Percentiles rank a stretch among this genome's conserved stretches.
Conservation (phyloP, 2,329 filamentous ascomycete species). For the Akanthomyces uredinophilus region DNA sequence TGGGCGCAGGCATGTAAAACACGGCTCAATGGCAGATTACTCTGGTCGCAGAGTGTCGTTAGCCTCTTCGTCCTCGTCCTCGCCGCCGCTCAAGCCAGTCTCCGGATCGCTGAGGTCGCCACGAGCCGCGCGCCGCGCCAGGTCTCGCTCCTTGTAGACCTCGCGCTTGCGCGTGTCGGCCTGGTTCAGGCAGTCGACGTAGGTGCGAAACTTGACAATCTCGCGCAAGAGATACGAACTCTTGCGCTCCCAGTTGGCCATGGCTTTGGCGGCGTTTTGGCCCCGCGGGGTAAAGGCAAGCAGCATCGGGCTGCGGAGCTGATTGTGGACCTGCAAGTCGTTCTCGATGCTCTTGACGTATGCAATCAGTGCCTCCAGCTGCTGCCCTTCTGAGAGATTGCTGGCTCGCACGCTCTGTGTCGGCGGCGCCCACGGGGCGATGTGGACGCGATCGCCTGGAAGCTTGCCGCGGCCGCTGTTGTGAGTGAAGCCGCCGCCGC, state of each 20-base stretch:
- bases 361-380: slow-evolving; percentile 65
- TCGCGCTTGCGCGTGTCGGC: slow-evolving; percentile 66
- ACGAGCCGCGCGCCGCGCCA: slow-evolving; percentile 43
- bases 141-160: slow-evolving; percentile 60
- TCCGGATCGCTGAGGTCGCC: slow-evolving; percentile 42
- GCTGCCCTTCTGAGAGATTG: slow-evolving; percentile 71
- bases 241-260: slow-evolving; percentile 97
- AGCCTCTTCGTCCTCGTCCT: slow-evolving; percentile 26
- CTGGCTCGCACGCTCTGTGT: slow-evolving; percentile 86
- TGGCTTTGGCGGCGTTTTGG: slow-evolving; percentile 73
- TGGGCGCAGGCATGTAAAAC: background rate
- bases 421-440: slow-evolving; percentile 85
- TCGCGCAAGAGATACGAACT: slow-evolving; percentile 85
- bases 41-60: slow-evolving; percentile 32
- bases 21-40: background rate
- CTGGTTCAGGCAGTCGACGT: slow-evolving; percentile 76
- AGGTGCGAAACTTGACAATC: slow-evolving; percentile 94
- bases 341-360: slow-evolving; percentile 85
- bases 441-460: slow-evolving; percentile 76
- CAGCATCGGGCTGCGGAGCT: slow-evolving; percentile 79
- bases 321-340: slow-evolving; percentile 82
- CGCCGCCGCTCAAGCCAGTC: slow-evolving; percentile 27
- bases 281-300: slow-evolving; percentile 84
- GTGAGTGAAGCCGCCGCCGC: slow-evolving; percentile 43
- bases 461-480: slow-evolving; percentile 54